Evolutionary conservation across 192 early-diverging fungal species (phyloP), one percentile per base, ranked within the genome.

Genomic region (Podila verticillata): DNA sequence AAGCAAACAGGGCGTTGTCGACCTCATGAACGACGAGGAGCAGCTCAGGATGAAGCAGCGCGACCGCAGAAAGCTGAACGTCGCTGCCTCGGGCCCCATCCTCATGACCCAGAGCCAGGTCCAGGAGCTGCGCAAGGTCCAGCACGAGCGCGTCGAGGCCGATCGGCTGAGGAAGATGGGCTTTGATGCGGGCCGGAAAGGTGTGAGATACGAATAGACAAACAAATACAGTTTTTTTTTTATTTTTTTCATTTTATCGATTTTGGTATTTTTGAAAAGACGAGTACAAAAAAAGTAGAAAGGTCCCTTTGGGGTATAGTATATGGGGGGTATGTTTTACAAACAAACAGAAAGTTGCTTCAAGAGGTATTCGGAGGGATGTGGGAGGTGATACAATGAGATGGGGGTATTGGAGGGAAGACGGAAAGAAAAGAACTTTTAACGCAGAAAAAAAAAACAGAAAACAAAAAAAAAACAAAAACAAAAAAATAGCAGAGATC

Each of bases 11-110:
- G 80, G 80, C 1, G 8, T 31, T 15, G 73, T 88, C 31, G 65
- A 90, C 57, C 61, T 88, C 36, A 62, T 69, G 68, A 86, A 87
- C n/a, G 89, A 90, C 35, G 87, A 88, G 66, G 85, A 88, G 32
- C 60, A 74, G 28, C 49, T 87, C 32, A 61, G 83, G 80, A 84
- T 86, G 63, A 47, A 66, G 17, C 79, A 75, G 15, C 68, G 68
- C 6, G 66, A 74, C 31, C 31, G 56, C 10, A 28, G 73, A 57
- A 70, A 70, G 48, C 36, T 70, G 57, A 74, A 82, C 34, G 2
- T 61, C 2, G 63, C 80, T 28, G 39, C 39, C 1, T 63, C 36
- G 57, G 60, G 28, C 7, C 65, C 66, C 69, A 57, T 72, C 12
- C 13, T 72, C 49, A 70, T 85, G 70, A 84, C 87, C 0, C 68